phyloP scores from a whole-genome alignment of 495 filamentous ascomycete genomes.

The Arthonia radiata region DNA sequence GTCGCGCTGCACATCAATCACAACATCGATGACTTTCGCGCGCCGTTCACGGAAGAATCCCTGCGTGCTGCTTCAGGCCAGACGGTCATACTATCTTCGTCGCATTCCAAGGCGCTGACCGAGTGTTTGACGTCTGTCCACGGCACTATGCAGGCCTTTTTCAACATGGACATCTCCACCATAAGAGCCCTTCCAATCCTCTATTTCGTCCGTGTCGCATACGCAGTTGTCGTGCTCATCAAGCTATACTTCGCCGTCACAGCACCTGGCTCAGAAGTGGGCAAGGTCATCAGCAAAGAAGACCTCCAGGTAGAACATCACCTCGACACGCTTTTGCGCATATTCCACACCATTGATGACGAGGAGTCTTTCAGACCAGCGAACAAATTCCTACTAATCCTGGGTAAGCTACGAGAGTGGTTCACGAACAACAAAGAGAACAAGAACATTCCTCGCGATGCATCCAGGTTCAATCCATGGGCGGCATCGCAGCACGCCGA shows the following conservation, averaged over 20 bases:
- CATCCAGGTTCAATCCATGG: too few relatives aligned
- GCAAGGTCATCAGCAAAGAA: conserved; percentile 49
- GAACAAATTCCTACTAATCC: conserved; percentile 50
- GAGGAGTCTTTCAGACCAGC: conserved; percentile 43
- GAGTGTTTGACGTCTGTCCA: conserved; percentile 50
- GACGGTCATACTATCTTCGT: conserved; percentile 24
- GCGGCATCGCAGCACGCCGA: too few relatives aligned
- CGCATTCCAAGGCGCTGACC: conserved; percentile 47
- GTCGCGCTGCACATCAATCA: conserved; percentile 55
- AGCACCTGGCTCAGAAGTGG: conserved; percentile 39
- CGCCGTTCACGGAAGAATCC: conserved; percentile 23
- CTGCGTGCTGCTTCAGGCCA: conserved; percentile 15
- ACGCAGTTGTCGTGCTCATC: conserved; percentile 64
- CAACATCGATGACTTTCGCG: conserved; percentile 31
- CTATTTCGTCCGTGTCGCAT: conserved; percentile 52
- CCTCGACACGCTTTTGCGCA: conserved; percentile 36
- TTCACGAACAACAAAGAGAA: conserved; percentile 28
- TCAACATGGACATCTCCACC: conserved; percentile 28
- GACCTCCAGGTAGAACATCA: conserved; percentile 54
- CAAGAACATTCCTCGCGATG: background rate
- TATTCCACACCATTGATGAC: conserved; percentile 37
- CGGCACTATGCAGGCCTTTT: conserved; percentile 44
- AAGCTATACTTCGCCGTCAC: conserved; percentile 66
- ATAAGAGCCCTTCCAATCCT: conserved; percentile 57
- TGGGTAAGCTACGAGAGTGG: conserved; percentile 48